A percentile compares a stretch with the other conserved stretches of the same genome.
phyloP scores from a whole-genome alignment of 2,329 filamentous ascomycete species.

The Epichloe aotearoae region DNA sequence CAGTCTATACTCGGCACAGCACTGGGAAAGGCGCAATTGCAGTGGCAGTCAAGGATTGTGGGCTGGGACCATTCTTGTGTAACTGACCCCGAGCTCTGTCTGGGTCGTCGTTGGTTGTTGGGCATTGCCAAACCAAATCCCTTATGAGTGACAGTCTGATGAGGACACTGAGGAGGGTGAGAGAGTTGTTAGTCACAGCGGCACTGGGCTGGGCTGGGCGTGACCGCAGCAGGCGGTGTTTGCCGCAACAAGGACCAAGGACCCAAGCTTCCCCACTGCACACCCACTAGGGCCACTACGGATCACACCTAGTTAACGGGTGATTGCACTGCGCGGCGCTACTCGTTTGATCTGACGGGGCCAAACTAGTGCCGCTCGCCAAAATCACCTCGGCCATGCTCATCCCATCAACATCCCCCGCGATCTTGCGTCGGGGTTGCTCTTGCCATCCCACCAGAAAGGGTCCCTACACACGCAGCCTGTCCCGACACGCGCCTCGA shows the following conservation, averaged over 20 bases:
- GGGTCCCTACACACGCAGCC: background rate
- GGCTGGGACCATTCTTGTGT: background rate
- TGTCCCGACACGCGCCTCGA: background rate
- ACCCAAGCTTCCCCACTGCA: background rate
- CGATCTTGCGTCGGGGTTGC: background rate
- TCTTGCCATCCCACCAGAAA: background rate
- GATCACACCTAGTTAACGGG: background rate
- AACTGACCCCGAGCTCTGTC: background rate
- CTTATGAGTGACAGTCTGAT: no score
- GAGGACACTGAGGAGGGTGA: background rate
- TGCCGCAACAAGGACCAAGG: slow-evolving; percentile 8
- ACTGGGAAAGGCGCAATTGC: background rate
- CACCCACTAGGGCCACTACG: no score
- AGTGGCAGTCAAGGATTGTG: background rate
- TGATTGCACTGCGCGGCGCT: background rate
- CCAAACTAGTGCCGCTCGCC: background rate
- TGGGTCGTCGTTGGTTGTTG: background rate
- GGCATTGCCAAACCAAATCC: background rate
- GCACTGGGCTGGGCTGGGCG: slow-evolving; percentile 6
- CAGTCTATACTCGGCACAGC: no score
- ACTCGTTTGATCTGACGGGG: no score
- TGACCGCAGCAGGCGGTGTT: slow-evolving; percentile 13
- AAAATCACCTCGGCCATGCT: background rate
- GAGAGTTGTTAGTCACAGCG: background rate
- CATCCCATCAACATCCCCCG: background rate